Conservation (phyloP, 768 basidiomycete species). For the Tephrocybe sp. region DNA sequence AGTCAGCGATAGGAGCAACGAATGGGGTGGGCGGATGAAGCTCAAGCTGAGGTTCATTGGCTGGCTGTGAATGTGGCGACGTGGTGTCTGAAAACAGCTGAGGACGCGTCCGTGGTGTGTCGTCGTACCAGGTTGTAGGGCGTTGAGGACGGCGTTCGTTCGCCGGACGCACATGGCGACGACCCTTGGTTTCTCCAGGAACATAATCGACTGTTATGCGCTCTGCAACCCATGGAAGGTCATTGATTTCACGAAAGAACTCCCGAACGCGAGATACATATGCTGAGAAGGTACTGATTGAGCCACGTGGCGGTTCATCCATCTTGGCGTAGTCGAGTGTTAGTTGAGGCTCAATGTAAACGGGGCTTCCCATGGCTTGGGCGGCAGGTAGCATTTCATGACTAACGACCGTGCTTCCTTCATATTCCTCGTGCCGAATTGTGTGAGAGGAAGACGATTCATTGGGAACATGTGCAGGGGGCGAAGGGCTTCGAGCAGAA, state of each 20-base stretch:
- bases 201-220: constrained; percentile 30
- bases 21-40: not conserved
- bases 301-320: constrained; percentile 22
- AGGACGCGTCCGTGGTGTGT: constrained; percentile 7
- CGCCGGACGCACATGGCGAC: constrained; percentile 8
- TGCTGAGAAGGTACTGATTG: constrained; percentile 25
- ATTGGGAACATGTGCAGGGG: constrained; percentile 2
- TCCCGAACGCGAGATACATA: constrained; percentile 25
- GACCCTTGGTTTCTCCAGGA: constrained; percentile 20
- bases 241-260: constrained; percentile 28
- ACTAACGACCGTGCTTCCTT: constrained; percentile 9
- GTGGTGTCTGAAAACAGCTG: constrained; percentile 11
- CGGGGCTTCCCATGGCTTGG: constrained; percentile 18
- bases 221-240: constrained; percentile 34
- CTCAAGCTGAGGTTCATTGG: not conserved
- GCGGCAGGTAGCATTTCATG: constrained; percentile 9
- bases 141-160: not conserved
- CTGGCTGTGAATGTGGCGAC: constrained; percentile 9
- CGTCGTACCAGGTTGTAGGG: constrained; percentile 16
- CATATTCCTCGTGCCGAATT: constrained; percentile 5
- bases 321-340: constrained; percentile 34
- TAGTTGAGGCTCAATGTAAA: constrained; percentile 24
- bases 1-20: not conserved
- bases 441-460: constrained; percentile 6
- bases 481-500: not conserved